These are phyloP conservation scores for Teratosphaeria epicoccoides DNA, from an alignment of 2,329 filamentous ascomycete genomes.

Conservation along the genomic window DNA sequence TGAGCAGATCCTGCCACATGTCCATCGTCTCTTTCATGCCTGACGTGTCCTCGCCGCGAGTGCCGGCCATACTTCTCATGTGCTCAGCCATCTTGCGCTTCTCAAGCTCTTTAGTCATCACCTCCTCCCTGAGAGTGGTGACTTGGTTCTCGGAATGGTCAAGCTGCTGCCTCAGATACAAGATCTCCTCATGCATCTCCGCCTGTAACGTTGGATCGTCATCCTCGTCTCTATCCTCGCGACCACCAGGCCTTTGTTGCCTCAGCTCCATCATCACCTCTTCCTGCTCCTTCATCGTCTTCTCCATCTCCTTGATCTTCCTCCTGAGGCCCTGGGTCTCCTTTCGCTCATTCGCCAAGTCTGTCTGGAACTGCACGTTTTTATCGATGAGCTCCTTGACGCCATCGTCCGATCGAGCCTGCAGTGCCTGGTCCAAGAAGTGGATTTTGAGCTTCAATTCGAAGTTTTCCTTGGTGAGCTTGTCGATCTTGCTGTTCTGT, in stretches of 20 bases:
- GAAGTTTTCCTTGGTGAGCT: conserved; percentile 95
- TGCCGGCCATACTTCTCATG: conserved; percentile 48
- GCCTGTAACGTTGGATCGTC: conserved; percentile 33
- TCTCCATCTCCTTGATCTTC: conserved; percentile 77
- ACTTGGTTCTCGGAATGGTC: conserved; percentile 77
- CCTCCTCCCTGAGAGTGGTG: conserved; percentile 69
- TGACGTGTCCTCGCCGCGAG: conserved; percentile 19
- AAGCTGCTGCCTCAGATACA: conserved; percentile 73
- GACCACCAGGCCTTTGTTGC: conserved; percentile 28
- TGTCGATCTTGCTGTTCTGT: conserved; percentile 93
- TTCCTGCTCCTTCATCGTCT: conserved; percentile 53
- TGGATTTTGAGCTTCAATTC: conserved; percentile 95
- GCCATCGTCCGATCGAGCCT: conserved; percentile 88
- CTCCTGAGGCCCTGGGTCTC: conserved; percentile 77
- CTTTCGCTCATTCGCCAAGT: conserved; percentile 75
- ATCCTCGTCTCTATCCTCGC: conserved; percentile 18
- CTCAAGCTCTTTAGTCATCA: conserved; percentile 67
- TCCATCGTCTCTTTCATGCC: conserved; percentile 45
- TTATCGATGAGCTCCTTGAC: conserved; percentile 97
- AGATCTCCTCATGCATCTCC: conserved; percentile 73
- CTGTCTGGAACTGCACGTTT: conserved; percentile 90
- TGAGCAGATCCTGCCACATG: conserved; percentile 89
- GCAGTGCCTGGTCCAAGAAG: conserved; percentile 85
- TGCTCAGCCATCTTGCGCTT: conserved; percentile 78
- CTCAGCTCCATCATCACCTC: conserved; percentile 40